Evolutionary conservation across 163 green algal genomes (phyloP), one percentile per base, ranked within the genome.

Genomic region (Coccomyxa subellipsoidea): DNA sequence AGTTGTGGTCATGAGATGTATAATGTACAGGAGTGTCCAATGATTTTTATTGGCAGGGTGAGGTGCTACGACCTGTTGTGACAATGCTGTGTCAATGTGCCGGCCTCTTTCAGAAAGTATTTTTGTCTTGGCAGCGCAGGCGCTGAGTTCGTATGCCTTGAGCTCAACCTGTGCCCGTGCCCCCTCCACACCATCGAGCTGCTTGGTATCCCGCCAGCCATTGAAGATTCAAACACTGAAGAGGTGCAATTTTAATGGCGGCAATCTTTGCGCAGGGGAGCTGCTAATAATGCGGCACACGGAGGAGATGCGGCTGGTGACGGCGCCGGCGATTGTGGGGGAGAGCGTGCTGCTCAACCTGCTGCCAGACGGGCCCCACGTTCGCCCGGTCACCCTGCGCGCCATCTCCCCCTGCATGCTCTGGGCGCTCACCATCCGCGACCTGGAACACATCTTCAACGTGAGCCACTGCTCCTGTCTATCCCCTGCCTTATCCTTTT

Each of bases 281-380:
- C 73, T 87, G 80, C 34, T 79, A 34, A 59, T 75, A 5, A 82
- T 85, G 3, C 47, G 70, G 29, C 75, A 80, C 38, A 82, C 79
- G 38, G 10, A 84, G 37, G 38, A 66, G 35, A 75, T 83, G 77
- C 83, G 76, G 72, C 66, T 72, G n/a, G 18, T 88, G 2, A 38
- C 23, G 4, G 77, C 75, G 7, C 86, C 86, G 10, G 86, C 78
- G 2, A 59, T 89, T 31, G 37, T 89, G 77, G 86, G 86, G 25
- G 83, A 89, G 34, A 29, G 54, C 21, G 80, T 84, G 7, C 35
- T 89, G 29, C 83, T 88, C 54, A 40, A 77, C 25, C 32, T 77
- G 2, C 70, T 77, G 25, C 70, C 70, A 37, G 75, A 38, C 21
- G 71, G 47, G 75, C 27, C 18, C 75, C 37, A 34, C 29, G 37